A percentile compares a stretch with the other conserved stretches of the same genome.
These are phyloP conservation scores for Penicillium cinerascens DNA, from an alignment of 495 filamentous ascomycete species.

Conservation along the genomic window DNA sequence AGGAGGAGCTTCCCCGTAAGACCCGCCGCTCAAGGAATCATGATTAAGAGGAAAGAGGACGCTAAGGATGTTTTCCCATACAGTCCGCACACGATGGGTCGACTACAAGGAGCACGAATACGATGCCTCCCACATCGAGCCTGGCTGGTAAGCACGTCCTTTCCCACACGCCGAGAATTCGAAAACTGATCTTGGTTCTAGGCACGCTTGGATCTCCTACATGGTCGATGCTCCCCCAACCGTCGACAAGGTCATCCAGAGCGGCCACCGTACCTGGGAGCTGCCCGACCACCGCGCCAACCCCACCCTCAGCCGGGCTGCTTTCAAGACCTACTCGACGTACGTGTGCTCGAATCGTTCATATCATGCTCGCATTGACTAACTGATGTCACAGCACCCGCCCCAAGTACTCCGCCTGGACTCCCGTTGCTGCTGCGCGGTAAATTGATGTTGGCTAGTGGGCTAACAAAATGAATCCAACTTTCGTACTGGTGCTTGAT, in stretches of 20 bases:
- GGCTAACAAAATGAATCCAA: constrained; percentile 21
- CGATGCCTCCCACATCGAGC: constrained; percentile 90
- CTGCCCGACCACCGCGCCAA: constrained; percentile 68
- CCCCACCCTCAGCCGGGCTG: constrained; percentile 66
- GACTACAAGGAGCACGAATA: constrained; percentile 89
- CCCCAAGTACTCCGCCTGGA: constrained; percentile 46
- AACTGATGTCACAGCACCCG: constrained; percentile 25
- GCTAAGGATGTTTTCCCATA: not conserved
- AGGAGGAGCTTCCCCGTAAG: constrained; percentile 89
- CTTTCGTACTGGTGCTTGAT: constrained; percentile 9
- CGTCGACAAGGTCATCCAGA: constrained; percentile 67
- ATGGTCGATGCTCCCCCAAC: constrained; percentile 82
- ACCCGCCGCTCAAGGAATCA: not conserved
- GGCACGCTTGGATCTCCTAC: constrained; percentile 97
- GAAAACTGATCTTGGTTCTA: constrained; percentile 22
- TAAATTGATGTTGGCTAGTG: constrained; percentile 21
- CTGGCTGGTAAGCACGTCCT: constrained; percentile 67
- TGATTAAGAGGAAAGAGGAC: no score
- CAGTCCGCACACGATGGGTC: constrained; percentile 96
- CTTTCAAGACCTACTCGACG: constrained; percentile 94
- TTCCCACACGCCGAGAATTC: not conserved
- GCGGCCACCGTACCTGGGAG: constrained; percentile 70
- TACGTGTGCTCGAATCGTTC: constrained; percentile 48
- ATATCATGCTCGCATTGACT: not conserved
- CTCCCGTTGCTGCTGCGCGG: constrained; percentile 44